Evolutionary conservation across 2,329 filamentous ascomycete species (phyloP).

Genomic region (Stemphylium vesicarium): DNA sequence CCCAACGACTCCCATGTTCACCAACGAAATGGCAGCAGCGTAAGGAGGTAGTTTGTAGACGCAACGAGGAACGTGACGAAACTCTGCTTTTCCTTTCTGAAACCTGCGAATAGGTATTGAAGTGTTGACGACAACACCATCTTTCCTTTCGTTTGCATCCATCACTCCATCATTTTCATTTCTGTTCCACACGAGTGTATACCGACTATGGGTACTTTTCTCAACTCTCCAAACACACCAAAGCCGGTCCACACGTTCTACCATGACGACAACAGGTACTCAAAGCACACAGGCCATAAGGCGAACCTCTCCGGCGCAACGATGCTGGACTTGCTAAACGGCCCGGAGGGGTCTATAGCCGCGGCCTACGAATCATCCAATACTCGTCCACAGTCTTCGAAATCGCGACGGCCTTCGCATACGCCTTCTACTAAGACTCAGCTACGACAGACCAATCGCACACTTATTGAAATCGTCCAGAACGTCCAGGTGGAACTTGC

Average conservation of each 20-base stretch:
- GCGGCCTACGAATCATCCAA: constrained; percentile 14
- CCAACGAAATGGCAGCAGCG: constrained; percentile 14
- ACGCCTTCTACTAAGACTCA: constrained; percentile 35
- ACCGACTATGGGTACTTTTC: constrained; percentile 21
- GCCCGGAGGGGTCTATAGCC: constrained; percentile 23
- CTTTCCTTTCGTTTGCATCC: constrained; percentile 2
- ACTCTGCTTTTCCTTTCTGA: constrained; percentile 15
- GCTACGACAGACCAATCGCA: constrained; percentile 32
- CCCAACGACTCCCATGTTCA: constrained; percentile 8
- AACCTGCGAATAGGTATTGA: constrained; percentile 7
- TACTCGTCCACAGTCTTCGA: background rate
- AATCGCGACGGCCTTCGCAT: constrained; percentile 30
- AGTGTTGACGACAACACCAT: background rate
- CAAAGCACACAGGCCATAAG: constrained; percentile 11
- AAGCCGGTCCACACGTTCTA: constrained; percentile 14
- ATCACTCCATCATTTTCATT: background rate
- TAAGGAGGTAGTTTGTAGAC: constrained; percentile 23
- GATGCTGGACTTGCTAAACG: constrained; percentile 22
- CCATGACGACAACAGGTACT: constrained; percentile 10
- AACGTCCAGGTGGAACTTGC: constrained; percentile 37
- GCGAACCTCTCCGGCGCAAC: constrained; percentile 34
- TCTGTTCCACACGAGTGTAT: background rate
- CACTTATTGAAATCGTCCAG: constrained; percentile 38
- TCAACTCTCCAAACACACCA: constrained; percentile 14
- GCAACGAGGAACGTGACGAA: constrained; percentile 1